Evolutionary conservation across 768 basidiomycete species (phyloP), one percentile per base, ranked within the genome.

Genomic region (Amanita muscaria): DNA sequence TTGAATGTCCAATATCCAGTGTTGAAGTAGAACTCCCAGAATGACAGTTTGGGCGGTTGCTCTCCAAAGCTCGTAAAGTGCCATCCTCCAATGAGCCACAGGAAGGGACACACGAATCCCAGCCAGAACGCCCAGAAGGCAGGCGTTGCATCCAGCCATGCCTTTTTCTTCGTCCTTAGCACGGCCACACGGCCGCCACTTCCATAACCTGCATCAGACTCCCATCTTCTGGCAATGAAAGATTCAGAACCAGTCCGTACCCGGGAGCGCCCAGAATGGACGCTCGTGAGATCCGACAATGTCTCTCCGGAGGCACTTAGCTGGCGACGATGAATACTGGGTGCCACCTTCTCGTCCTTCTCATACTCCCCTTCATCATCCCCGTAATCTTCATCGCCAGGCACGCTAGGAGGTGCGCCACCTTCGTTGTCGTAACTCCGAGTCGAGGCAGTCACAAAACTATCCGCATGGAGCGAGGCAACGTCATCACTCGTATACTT

Each of bases 81-180:
- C 84, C 84, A 87, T 3, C 84, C 84, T 0, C 83, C 84, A 11
- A 86, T 67, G 35, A 87, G 69, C 84, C 84, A 87, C 42, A 84
- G 72, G 60, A 81, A 75, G 0, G 84, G 84, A 36, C 73, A 79
- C 37, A 84, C 46, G 53, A 87, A 87, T 3, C 84, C 84, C 0
- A 80, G 46, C 79, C 80, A 86, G 62, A 87, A 87, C n/a, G 83
- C 64, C 58, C 80, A 72, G 53, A 73, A 70, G 2, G 74, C 66
- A 0, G 75, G 72, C 1, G 72, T 74, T 6, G 56, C 52, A 2
- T 49, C 48, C 12, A 55, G 33, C 53, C 53, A 62, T 15, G 11
- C 21, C 29, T 55, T 61, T 35, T 42, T 60, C 51, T 71, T 46
- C 12, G 36, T 21, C 21, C 37, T 29, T n/a, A 46, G 44, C 44